A percentile compares a stretch with the other conserved stretches of the same genome.
phyloP scores from a whole-genome alignment of 495 filamentous ascomycete genomes.

The Platismatia glauca region DNA sequence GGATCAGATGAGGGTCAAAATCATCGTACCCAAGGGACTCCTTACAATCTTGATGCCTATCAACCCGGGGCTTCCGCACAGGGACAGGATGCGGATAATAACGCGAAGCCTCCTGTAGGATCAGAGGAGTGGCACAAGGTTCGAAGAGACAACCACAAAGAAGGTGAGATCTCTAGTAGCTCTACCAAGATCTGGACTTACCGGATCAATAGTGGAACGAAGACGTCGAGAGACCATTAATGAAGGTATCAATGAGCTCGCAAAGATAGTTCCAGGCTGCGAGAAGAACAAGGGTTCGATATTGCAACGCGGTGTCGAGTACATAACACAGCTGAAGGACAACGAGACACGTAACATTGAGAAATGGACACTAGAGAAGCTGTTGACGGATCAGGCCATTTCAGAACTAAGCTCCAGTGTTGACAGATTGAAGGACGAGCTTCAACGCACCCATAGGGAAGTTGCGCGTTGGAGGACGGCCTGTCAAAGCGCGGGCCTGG shows the following conservation, averaged over 20 bases:
- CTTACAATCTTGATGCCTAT: slow-evolving; percentile 30
- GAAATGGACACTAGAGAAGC: slow-evolving; percentile 94
- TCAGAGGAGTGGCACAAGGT: slow-evolving; percentile 98
- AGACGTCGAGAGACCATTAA: slow-evolving; percentile 98
- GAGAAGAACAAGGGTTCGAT: slow-evolving; percentile 99
- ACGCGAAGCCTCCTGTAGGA: slow-evolving; percentile 74
- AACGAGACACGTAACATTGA: slow-evolving; percentile 89
- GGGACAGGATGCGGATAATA: slow-evolving; percentile 38
- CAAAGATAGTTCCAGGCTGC: slow-evolving; percentile 94
- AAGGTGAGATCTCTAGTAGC: slow-evolving; percentile 52
- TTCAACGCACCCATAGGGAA: slow-evolving; percentile 64
- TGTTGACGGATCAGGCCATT: slow-evolving; percentile 90
- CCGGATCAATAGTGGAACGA: slow-evolving; percentile 63
- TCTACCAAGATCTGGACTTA: slow-evolving; percentile 1
- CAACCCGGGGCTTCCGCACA: slow-evolving; percentile 34
- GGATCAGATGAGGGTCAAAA: slow-evolving; percentile 27
- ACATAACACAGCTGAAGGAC: slow-evolving; percentile 89
- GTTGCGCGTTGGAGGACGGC: slow-evolving; percentile 77
- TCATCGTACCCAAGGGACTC: slow-evolving; percentile 25
- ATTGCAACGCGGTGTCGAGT: slow-evolving; percentile 83
- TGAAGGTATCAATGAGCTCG: slow-evolving; percentile 96
- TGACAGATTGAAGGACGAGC: slow-evolving; percentile 79
- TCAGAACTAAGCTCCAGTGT: slow-evolving; percentile 78
- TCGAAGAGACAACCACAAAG: slow-evolving; percentile 97
- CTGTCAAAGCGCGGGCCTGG: slow-evolving; percentile 65